Base-by-base conservation (phyloP, 2,329 filamentous ascomycete species). In the Diaporthe humulicola region DNA sequence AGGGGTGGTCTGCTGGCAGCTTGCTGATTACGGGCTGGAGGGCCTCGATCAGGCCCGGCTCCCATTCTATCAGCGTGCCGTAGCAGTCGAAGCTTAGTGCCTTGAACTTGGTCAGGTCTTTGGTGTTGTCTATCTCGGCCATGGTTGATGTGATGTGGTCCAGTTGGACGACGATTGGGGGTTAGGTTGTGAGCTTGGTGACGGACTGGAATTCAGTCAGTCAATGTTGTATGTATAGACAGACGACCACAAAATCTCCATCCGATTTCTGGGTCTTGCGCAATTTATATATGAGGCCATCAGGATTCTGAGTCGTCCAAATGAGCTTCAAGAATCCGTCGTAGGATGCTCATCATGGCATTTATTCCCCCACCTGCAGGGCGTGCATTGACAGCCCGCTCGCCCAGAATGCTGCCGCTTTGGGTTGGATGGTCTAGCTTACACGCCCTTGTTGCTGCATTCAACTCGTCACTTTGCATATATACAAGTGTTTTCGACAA, bases 41-140 rank as follows among this genome's bases (percentile, higher is more conserved):
- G 4, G 88, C 86, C 3, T 82, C 77, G 70, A 88, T 82, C 73
- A 95, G 88, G 74, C 93, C 93, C n/a, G 85, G 81, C 81, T 95
- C 92, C 93, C 93, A 95, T 85, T 96, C 93, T 75, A 96, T 90
- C 4, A 96, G 88, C 0, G 94, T 96, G 82, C 94, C 93, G 82
- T 94, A 96, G 85, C 93, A 91, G 83, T 96, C 94, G 83, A 96
- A 95, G 79, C 91, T 92, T 67, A 95, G 89, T 75, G 84, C 81
- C 22, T 78, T 78, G 76, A 81, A 86, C 61, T 74, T 58, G 25
- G 77, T 80, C 15, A 81, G 79, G 76, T 78, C 45, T 12, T 42
- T 54, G 52, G 60, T 70, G 61, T 71, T 71, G 58, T 74, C 36
- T 50, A 60, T 52, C 0, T 74, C 30, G 5, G 74, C 69, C 74